Base-by-base conservation (phyloP, 2,329 filamentous ascomycete species). In the Nigrograna mackinnonii region DNA sequence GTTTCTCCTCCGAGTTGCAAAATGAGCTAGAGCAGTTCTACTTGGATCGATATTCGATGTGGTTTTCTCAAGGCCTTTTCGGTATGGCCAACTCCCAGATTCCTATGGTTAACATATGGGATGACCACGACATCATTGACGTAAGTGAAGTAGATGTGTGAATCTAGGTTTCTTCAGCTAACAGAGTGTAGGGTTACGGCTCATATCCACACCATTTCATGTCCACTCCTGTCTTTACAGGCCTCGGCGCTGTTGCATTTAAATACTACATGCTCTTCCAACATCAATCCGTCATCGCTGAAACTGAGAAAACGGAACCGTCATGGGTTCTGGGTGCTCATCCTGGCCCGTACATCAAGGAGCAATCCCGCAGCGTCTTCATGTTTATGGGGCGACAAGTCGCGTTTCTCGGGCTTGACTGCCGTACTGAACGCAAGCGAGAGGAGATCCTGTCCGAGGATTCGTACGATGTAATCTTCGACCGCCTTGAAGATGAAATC, bases 201-300 rank as follows among this genome's bases (percentile, higher is more conserved):
- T 96, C 91, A 0, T 99, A 97, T 66, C 85, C 91, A 4, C 82
- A 96, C 54, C 83, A 89, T 53, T 94, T 96, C 60, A 97, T 96
- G 90, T 83, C 81, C 52, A 89, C 89, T 3, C 87, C 89, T 1
- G 89, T 97, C 0, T 95, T 99, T 64, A 86, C 85, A 2, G 94
- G 95, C 0, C 70, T 99, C 6, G 95, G 94, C 2, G 87, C 87
- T 26, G 84, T 97, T 37, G 92, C 92, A 0, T 97, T 94, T 80
- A 99, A 99, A 67, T 99, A 97, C 70, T 99, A 99, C 61, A 86
- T 99, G 84, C 79, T 99, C 6, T 99, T 99, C 73, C 94, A 99
- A 67, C 94, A 99, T 57, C 95, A 99, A 67, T 95, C 87, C 53
- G 77, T 95, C 3, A 73, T 83, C 1, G 82, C 85, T 34, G 94